Percentiles rank a stretch among this genome's conserved stretches.
These are phyloP conservation scores for Fusarium heterosporum DNA, from an alignment of 2,329 filamentous ascomycete genomes.

Conservation along the genomic window DNA sequence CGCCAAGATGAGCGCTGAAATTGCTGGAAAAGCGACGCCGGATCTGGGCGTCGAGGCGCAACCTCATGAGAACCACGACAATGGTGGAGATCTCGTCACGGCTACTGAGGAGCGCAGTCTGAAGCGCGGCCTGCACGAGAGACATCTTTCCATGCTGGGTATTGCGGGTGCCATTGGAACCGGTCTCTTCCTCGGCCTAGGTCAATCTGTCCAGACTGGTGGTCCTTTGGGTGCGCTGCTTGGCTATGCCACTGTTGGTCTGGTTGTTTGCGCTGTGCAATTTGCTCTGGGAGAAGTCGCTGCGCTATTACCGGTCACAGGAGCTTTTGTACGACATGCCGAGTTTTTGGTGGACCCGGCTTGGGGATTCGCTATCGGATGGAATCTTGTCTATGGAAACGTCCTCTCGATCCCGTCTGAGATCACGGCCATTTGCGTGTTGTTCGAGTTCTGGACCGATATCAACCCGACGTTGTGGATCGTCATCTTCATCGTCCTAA, in stretches of 20 bases:
- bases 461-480: constrained; percentile 47
- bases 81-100: constrained; percentile 41
- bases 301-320: constrained; percentile 59
- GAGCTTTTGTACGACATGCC: constrained; percentile 62
- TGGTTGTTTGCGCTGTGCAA: constrained; percentile 61
- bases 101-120: constrained; percentile 40
- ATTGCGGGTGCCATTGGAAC: constrained; percentile 66
- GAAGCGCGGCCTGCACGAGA: constrained; percentile 44
- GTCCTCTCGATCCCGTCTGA: constrained; percentile 63
- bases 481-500: constrained; percentile 43
- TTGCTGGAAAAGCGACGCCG: constrained; percentile 19
- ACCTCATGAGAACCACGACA: not conserved
- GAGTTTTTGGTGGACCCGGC: constrained; percentile 66
- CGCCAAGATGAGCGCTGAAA: constrained; percentile 26
- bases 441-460: constrained; percentile 55
- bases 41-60: constrained; percentile 17
- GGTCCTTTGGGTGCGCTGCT: constrained; percentile 57
- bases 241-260: constrained; percentile 58
- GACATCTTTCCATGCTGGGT: constrained; percentile 63
- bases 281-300: constrained; percentile 65
- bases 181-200: constrained; percentile 49
- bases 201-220: constrained; percentile 56
- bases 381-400: constrained; percentile 65
- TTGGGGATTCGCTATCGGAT: constrained; percentile 65
- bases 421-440: constrained; percentile 58